These are phyloP conservation scores for Nitzschia sp. DNA, from an alignment of 108 stramenopile genomes.

Conservation along the genomic window DNA sequence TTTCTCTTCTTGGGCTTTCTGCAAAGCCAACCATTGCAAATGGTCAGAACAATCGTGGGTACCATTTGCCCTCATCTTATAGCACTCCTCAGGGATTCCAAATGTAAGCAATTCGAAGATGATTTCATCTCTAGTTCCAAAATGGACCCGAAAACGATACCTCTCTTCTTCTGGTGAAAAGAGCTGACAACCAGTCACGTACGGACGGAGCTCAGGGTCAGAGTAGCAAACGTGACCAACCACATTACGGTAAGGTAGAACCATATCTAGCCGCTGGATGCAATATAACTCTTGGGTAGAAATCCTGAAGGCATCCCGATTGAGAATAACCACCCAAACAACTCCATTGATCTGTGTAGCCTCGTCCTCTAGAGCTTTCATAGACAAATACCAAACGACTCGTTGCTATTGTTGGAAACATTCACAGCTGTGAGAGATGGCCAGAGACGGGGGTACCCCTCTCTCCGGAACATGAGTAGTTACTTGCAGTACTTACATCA, in stretches of 20 bases:
- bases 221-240: conserved; percentile 27
- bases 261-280: neutral
- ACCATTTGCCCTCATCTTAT: neutral
- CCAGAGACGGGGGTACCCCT: neutral
- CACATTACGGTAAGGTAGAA: neutral
- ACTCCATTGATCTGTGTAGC: conserved; percentile 27
- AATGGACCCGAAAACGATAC: conserved; percentile 16
- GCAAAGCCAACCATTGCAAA: conserved; percentile 11
- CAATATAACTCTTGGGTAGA: neutral
- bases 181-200: conserved; percentile 13
- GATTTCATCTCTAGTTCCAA: neutral
- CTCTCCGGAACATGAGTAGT: neutral
- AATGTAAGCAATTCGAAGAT: conserved; percentile 26
- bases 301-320: neutral
- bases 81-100: conserved; percentile 22
- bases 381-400: neutral
- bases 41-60: conserved; percentile 3
- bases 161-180: conserved; percentile 8
- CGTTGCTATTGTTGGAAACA: neutral
- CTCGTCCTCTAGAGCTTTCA: conserved; percentile 10
- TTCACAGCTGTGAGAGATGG: neutral
- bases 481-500: neutral
- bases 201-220: conserved; percentile 1
- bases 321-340: conserved; percentile 1
- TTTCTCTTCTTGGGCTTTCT: conserved; percentile 2